Percentiles rank a stretch among this genome's conserved stretches.
Conservation (phyloP, 1,284 basidiomycete genomes). For the Pseudomicrostroma phylloplanum region DNA sequence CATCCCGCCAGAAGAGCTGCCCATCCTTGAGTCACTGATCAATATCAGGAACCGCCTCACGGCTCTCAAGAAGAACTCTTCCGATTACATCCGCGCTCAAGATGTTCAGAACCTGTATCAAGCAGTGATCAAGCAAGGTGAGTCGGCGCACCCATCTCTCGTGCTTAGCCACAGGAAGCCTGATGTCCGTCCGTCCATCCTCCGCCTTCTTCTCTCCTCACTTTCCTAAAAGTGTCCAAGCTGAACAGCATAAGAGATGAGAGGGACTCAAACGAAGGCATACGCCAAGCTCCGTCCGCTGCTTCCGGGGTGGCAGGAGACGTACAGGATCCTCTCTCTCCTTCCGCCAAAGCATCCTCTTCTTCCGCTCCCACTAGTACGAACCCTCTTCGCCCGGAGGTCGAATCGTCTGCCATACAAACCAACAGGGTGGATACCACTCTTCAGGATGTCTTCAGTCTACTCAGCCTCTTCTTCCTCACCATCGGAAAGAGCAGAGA, state of each 20-base stretch:
- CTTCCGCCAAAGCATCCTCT: background rate
- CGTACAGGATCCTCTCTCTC: background rate
- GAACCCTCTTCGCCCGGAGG: slow-evolving; percentile 7
- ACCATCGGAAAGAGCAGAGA: slow-evolving; percentile 48
- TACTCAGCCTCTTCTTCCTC: slow-evolving; percentile 50
- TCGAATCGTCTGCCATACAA: slow-evolving; percentile 18
- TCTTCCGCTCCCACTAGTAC: slow-evolving; percentile 16
- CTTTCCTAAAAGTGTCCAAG: slow-evolving; percentile 65
- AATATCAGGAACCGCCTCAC: slow-evolving; percentile 81
- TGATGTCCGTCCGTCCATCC: slow-evolving; percentile 3
- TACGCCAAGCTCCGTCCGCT: too few species aligned
- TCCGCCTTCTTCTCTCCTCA: slow-evolving; percentile 1
- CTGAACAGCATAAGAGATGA: slow-evolving; percentile 81
- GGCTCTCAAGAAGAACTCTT: slow-evolving; percentile 79
- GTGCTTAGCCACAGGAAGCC: too few species aligned
- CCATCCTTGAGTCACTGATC: slow-evolving; percentile 90
- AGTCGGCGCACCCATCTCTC: slow-evolving; percentile 14
- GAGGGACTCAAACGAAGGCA: slow-evolving; percentile 24
- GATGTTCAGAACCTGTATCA: slow-evolving; percentile 93
- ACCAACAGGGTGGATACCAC: slow-evolving; percentile 50
- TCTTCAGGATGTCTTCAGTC: slow-evolving; percentile 47
- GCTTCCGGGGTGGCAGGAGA: too few species aligned
- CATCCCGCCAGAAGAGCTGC: slow-evolving; percentile 61
- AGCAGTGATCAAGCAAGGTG: slow-evolving; percentile 87
- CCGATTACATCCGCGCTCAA: slow-evolving; percentile 79